These are phyloP conservation scores for Cyberlindnera saturnus DNA, from an alignment of 805 yeast genomes.

Conservation along the genomic window DNA sequence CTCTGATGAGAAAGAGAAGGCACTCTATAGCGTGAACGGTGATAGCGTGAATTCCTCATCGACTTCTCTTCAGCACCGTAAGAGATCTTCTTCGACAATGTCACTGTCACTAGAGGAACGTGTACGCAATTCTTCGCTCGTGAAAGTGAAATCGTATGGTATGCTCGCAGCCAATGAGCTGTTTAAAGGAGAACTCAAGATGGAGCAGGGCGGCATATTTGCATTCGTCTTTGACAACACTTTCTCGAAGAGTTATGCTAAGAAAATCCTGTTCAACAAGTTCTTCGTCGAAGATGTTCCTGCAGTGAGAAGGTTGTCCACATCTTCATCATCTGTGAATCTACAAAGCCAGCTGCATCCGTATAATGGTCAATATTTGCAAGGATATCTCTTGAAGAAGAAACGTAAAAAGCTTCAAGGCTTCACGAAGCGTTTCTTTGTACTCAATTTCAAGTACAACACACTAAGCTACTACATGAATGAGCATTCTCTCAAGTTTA, in stretches of 20 bases:
- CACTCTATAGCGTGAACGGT: slow-evolving; percentile 23
- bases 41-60: slow-evolving; percentile 16
- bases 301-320: slow-evolving; percentile 9
- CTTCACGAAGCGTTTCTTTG: slow-evolving; percentile 77
- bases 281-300: slow-evolving; percentile 23
- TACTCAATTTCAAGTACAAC: slow-evolving; percentile 76
- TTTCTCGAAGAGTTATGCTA: slow-evolving; percentile 77
- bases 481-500: slow-evolving; percentile 60
- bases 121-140: slow-evolving; percentile 47
- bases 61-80: slow-evolving; percentile 19
- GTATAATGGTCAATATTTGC: slow-evolving; percentile 65
- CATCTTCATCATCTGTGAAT: slow-evolving; percentile 16
- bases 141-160: slow-evolving; percentile 48
- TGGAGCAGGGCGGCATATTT: slow-evolving; percentile 58
- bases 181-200: slow-evolving; percentile 56
- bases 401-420: slow-evolving; percentile 84
- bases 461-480: slow-evolving; percentile 75
- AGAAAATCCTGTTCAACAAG: slow-evolving; percentile 64
- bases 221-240: slow-evolving; percentile 93
- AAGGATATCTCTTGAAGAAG: slow-evolving; percentile 73
- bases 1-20: slow-evolving; percentile 8
- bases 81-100: slow-evolving; percentile 27
- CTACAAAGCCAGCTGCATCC: slow-evolving; percentile 28
- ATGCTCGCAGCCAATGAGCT: slow-evolving; percentile 54
- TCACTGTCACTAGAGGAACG: slow-evolving; percentile 46